Evolutionary conservation across 2,329 filamentous ascomycete species (phyloP).

Genomic region (Simplicillium aogashimaense): DNA sequence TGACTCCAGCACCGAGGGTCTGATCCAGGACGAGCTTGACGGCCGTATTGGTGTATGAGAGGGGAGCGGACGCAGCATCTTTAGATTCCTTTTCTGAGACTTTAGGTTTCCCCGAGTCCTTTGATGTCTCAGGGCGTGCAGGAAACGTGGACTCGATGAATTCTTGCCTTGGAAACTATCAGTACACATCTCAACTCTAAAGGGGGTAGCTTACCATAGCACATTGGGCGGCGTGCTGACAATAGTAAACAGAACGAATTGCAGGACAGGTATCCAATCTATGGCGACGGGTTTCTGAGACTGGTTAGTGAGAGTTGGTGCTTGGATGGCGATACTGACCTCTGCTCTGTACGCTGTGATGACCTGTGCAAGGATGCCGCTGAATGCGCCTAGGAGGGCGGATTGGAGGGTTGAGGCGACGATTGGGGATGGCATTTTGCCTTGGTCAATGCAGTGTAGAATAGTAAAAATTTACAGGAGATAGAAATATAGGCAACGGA

Average conservation of each 20-base stretch:
- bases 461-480: not conserved
- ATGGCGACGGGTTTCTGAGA: conserved; percentile 48
- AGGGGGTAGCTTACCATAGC: conserved; percentile 49
- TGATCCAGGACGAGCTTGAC: conserved; percentile 63
- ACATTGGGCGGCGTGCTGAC: conserved; percentile 76
- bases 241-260: conserved; percentile 66
- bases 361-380: conserved; percentile 64
- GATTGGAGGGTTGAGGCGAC: conserved; percentile 55
- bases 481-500: not conserved
- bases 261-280: conserved; percentile 58
- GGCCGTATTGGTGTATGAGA: conserved; percentile 40
- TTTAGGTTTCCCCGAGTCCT: no score
- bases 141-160: conserved; percentile 69
- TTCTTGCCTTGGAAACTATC: conserved; percentile 46
- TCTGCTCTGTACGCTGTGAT: conserved; percentile 52
- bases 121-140: conserved; percentile 33
- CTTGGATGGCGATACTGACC: conserved; percentile 26
- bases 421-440: conserved; percentile 36
- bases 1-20: conserved; percentile 53
- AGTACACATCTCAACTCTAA: not conserved
- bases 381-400: conserved; percentile 52
- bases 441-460: not conserved
- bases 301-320: not conserved
- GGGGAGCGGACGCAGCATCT: no score
- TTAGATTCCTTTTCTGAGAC: no score